Conservation (phyloP, 192 early-diverging fungal species). For the Dimargaris verticillata region DNA sequence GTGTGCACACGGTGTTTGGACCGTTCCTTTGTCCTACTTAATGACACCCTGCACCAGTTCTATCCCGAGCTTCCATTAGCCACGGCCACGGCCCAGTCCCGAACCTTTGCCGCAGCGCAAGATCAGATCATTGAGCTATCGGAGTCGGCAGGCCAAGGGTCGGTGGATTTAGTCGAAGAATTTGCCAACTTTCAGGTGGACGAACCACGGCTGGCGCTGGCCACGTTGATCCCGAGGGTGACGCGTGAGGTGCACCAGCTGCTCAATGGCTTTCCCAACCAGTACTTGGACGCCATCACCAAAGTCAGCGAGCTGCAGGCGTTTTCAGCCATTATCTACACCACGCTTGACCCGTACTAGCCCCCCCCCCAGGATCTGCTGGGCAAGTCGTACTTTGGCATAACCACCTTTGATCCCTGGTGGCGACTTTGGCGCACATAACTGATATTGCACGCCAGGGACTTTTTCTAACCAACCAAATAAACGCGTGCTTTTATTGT, state of each 20-base stretch:
- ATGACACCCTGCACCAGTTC: slow-evolving; percentile 27
- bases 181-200: slow-evolving; percentile 32
- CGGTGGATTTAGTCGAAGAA: slow-evolving; percentile 32
- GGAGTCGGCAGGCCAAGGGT: slow-evolving; percentile 14
- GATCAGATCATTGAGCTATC: too few species aligned
- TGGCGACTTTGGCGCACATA: too few species aligned
- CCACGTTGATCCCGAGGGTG: slow-evolving; percentile 45
- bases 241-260: slow-evolving; percentile 51
- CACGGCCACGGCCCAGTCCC: slow-evolving; percentile 7
- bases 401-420: too few species aligned
- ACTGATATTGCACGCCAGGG: too few species aligned
- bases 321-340: slow-evolving; percentile 60
- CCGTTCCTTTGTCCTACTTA: slow-evolving; percentile 24
- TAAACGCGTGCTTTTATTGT: too few species aligned
- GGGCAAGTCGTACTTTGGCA: too few species aligned
- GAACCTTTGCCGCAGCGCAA: not conserved
- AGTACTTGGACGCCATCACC: slow-evolving; percentile 50
- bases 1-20: slow-evolving; percentile 21
- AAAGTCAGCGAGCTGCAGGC: slow-evolving; percentile 59
- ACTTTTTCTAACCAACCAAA: too few species aligned
- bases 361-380: too few species aligned
- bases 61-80: slow-evolving; percentile 23
- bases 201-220: slow-evolving; percentile 39
- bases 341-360: slow-evolving; percentile 33
- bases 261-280: slow-evolving; percentile 52